phyloP scores from a whole-genome alignment of 345 rosid species.

The Aquilaria yunnanensis region DNA sequence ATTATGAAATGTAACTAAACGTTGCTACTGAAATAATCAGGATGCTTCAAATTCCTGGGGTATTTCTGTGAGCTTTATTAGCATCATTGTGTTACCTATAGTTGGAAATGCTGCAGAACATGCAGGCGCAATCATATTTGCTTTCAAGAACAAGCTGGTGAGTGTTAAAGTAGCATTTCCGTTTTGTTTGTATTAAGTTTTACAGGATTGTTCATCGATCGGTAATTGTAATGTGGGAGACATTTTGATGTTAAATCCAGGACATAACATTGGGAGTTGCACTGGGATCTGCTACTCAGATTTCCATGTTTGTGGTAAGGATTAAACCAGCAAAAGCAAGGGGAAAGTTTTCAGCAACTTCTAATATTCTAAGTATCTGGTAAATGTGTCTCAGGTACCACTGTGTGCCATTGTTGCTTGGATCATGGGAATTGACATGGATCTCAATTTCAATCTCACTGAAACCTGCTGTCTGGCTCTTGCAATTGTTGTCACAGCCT shows the following conservation, averaged over 20 bases:
- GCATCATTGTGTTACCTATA: constrained; percentile 82
- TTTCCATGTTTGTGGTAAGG: constrained; percentile 76
- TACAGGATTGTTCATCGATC: background rate
- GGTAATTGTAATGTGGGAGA: no score
- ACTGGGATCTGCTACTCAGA: constrained; percentile 85
- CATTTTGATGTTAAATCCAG: constrained; percentile 24
- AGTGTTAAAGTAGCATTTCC: constrained; percentile 4
- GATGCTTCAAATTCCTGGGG: constrained; percentile 88
- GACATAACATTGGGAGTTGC: constrained; percentile 88
- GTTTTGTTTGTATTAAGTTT: background rate
- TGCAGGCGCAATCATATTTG: constrained; percentile 91
- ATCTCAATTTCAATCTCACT: constrained; percentile 69
- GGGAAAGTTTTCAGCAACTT: no score
- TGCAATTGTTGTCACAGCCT: constrained; percentile 55
- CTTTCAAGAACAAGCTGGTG: constrained; percentile 86
- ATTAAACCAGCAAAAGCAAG: background rate
- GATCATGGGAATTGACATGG: constrained; percentile 75
- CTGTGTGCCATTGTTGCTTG: constrained; percentile 59
- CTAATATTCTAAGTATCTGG: background rate
- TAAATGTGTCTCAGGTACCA: constrained; percentile 49
- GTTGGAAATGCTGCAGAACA: constrained; percentile 98
- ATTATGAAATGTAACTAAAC: no score
- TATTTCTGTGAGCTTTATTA: constrained; percentile 77
- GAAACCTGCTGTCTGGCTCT: constrained; percentile 83
- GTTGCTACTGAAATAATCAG: constrained; percentile 17